Conservation (phyloP, 2,329 filamentous ascomycete species). For the Curvularia sp. region DNA sequence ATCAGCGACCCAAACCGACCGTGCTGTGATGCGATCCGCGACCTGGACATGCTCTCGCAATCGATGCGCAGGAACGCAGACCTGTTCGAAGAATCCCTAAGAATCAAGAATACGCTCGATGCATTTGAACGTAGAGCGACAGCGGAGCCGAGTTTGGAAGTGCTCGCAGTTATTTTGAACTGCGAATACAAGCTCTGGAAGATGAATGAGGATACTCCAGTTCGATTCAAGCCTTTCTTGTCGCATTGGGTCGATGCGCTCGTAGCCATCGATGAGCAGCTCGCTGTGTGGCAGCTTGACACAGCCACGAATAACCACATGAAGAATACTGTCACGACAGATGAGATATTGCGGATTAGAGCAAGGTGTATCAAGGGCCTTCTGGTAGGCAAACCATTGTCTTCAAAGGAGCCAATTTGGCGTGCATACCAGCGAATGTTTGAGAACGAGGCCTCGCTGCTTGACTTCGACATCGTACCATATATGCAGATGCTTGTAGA, state of each 20-base stretch:
- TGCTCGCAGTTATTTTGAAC: slow-evolving; percentile 41
- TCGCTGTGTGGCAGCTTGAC: neutral
- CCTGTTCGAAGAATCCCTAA: slow-evolving; percentile 26
- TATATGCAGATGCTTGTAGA: slow-evolving; percentile 49
- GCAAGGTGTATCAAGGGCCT: slow-evolving; percentile 40
- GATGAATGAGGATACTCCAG: slow-evolving; percentile 37
- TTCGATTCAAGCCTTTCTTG: slow-evolving; percentile 49
- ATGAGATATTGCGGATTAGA: slow-evolving; percentile 30
- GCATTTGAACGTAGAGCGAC: slow-evolving; percentile 30
- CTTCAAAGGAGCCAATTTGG: slow-evolving; percentile 21
- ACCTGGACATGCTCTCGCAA: slow-evolving; percentile 16
- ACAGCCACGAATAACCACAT: neutral
- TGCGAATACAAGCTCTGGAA: slow-evolving; percentile 48
- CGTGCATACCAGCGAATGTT: slow-evolving; percentile 25
- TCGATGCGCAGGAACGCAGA: neutral
- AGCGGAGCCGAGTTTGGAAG: slow-evolving; percentile 26
- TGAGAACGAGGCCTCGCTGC: slow-evolving; percentile 11
- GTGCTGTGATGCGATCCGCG: slow-evolving; percentile 22
- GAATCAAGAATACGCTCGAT: slow-evolving; percentile 44
- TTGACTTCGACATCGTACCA: slow-evolving; percentile 33
- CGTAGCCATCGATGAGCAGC: slow-evolving; percentile 22
- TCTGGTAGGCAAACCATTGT: slow-evolving; percentile 14
- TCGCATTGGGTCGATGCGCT: slow-evolving; percentile 51
- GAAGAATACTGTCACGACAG: slow-evolving; percentile 15
- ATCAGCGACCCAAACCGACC: slow-evolving; percentile 31